phyloP scores from a whole-genome alignment of 306 rosid species.

The Inga laurina region DNA sequence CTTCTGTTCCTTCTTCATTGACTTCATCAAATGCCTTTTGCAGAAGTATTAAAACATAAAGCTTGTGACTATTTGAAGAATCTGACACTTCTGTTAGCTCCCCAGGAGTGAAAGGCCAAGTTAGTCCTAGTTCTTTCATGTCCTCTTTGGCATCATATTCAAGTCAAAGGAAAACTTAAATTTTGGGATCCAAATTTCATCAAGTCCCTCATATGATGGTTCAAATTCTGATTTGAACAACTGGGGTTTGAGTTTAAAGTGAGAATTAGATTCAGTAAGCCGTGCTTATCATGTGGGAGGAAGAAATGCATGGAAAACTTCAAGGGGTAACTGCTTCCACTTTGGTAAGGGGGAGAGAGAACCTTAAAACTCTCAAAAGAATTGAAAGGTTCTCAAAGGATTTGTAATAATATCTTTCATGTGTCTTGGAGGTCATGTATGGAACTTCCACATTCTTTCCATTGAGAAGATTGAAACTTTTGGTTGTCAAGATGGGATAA shows the following conservation, averaged over 20 bases:
- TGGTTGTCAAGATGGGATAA: no score
- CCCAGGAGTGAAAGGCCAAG: background rate
- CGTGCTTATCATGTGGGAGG: background rate
- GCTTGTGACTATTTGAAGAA: background rate
- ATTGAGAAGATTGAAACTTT: no score
- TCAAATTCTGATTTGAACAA: slow-evolving; percentile 8
- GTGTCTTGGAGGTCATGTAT: no score
- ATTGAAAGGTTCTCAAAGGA: no score
- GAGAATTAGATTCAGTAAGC: background rate
- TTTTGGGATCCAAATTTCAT: slow-evolving; percentile 31
- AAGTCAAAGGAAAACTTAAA: slow-evolving; percentile 29
- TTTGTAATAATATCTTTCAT: no score
- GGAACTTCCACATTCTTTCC: no score
- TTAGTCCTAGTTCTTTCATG: slow-evolving; percentile 18
- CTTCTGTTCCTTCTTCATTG: slow-evolving; percentile 31
- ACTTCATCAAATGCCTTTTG: slow-evolving; percentile 27
- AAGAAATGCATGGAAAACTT: background rate
- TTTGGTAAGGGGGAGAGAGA: no score
- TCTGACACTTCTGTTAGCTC: slow-evolving; percentile 31
- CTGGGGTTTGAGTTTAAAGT: background rate
- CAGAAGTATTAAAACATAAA: background rate
- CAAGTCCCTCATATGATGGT: fast-evolving
- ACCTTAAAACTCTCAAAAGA: no score
- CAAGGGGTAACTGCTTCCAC: background rate
- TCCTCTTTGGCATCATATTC: background rate